A percentile compares a stretch with the other conserved stretches of the same genome.
Conservation (phyloP, 306 rosid genomes). For the Begonia loranthoides region DNA sequence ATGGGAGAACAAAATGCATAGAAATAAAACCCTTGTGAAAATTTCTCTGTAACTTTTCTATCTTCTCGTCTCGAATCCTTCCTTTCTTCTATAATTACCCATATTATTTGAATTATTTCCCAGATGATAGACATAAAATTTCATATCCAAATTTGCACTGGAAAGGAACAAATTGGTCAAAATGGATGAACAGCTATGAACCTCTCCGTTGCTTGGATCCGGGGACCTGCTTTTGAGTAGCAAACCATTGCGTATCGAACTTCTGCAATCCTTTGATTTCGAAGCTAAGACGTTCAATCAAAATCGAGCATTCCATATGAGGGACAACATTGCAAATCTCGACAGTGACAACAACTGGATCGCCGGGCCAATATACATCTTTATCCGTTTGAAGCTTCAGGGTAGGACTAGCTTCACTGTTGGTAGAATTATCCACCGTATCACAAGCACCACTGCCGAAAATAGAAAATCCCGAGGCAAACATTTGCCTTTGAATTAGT, state of each 20-base stretch:
- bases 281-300: slow-evolving; percentile 69
- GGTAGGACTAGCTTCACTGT: slow-evolving; percentile 25
- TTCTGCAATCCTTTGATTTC: slow-evolving; percentile 80
- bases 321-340: slow-evolving; percentile 39
- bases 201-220: slow-evolving; percentile 89
- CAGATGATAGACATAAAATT: no score
- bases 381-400: slow-evolving; percentile 63
- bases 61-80: no score
- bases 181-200: neutral
- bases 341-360: slow-evolving; percentile 52
- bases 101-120: neutral
- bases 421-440: slow-evolving; percentile 11
- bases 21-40: no score
- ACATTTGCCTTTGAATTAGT: slow-evolving; percentile 29
- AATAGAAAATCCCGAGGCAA: slow-evolving; percentile 43
- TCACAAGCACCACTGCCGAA: slow-evolving; percentile 40
- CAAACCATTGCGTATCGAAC: slow-evolving; percentile 85
- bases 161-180: no score
- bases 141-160: no score
- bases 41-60: no score
- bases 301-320: slow-evolving; percentile 29
- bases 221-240: slow-evolving; percentile 58
- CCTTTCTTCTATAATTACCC: neutral
- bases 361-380: slow-evolving; percentile 86
- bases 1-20: neutral